phyloP scores from a whole-genome alignment of 2,329 filamentous ascomycete genomes.

The Pseudogymnoascus verrucosus region DNA sequence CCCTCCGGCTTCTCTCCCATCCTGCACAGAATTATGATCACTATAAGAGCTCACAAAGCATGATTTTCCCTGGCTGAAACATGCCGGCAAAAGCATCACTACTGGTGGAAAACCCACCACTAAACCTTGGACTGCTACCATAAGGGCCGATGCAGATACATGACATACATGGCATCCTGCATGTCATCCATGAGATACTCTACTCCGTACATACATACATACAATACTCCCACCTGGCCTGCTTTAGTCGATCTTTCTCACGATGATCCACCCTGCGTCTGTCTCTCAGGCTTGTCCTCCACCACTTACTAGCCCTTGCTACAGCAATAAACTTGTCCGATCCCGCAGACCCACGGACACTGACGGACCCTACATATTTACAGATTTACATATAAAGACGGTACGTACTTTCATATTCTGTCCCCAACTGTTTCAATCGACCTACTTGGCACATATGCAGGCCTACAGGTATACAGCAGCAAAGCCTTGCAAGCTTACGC shows the following conservation, averaged over 20 bases:
- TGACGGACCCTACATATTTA: not conserved
- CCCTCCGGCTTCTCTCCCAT: not conserved
- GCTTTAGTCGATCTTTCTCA: conserved; percentile 2
- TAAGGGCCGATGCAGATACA: conserved; percentile 2
- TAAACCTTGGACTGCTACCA: not conserved
- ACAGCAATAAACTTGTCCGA: not conserved
- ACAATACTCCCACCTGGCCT: not conserved
- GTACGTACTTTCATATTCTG: not conserved
- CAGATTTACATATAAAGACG: conserved; percentile 2
- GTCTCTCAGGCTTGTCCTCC: not conserved
- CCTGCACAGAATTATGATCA: not conserved
- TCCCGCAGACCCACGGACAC: not conserved
- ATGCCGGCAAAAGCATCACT: not conserved
- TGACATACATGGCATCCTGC: not conserved
- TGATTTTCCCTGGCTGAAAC: not conserved
- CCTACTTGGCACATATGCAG: conserved; percentile 5
- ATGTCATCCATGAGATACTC: not conserved
- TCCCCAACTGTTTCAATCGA: not conserved
- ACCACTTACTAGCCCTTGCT: not conserved
- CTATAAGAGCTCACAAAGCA: not conserved
- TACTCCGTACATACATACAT: not conserved
- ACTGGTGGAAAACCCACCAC: not conserved
- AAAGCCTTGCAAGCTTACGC: not conserved
- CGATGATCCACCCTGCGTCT: not conserved
- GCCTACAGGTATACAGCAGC: conserved; percentile 1